Base-by-base conservation (phyloP, 345 rosid species). In the Populus tremula region DNA sequence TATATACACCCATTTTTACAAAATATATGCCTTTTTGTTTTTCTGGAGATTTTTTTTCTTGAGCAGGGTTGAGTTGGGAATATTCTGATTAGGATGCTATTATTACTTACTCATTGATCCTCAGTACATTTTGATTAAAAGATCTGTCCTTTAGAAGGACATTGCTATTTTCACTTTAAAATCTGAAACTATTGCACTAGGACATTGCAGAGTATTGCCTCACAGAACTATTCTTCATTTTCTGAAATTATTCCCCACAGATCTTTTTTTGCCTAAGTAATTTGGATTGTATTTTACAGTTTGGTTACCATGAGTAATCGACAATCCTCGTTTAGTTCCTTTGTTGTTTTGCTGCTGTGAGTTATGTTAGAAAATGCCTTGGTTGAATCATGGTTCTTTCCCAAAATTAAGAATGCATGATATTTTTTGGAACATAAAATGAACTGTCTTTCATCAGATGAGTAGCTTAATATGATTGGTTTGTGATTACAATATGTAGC, bases 401-500 rank as follows among this genome's bases (percentile, higher is more conserved):
- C 31, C 59, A 21, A 41, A 39, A 4, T 80, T 38, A 73, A 66
- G 53, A 56, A 23, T 71, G 18, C n/a, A 23, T 59, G 59, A 29
- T 27, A 20, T 56, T 59, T 56, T 36, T 21, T 35, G 54, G 47
- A 71, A 29, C 25, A 50, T 45, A 38, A 36, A 1, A 17, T 16
- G 6, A 47, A 56, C 68, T 41, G 29, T 63, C 21, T 76, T 79
- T 76, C 62, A 74, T 64, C 14, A 39, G 53, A 62, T 66, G 11
- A 3, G 76, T 31, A 49, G 71, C 61, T 31, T 47, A 31, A 36
- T 47, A 25, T 73, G 75, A 38, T 70, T 64, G 21, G 29, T 71
- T 74, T 53, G 35, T 65, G 31, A 14, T 27, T 75, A 38, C 50
- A 23, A 38, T n/a, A 39, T 27, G 47, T 11, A 25, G 29, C 23